Conservation (phyloP, 805 yeast species). For the Danielia reshetovae region DNA sequence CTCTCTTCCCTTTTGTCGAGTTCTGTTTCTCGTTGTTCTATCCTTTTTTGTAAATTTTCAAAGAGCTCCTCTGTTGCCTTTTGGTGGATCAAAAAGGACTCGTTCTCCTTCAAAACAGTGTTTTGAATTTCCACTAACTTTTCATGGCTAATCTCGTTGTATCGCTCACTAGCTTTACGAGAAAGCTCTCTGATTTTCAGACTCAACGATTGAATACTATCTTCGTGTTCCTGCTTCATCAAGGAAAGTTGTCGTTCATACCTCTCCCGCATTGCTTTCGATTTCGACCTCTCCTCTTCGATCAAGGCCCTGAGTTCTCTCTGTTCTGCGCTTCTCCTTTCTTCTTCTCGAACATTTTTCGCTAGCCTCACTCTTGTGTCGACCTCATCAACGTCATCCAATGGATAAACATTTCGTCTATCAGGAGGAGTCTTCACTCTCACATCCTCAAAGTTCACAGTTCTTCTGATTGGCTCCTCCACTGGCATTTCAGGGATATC, state of each 20-base stretch:
- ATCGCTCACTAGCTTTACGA: background rate
- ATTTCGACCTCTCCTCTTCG: background rate
- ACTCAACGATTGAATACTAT: slow-evolving; percentile 3
- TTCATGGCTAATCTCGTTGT: background rate
- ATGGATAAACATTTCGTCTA: background rate
- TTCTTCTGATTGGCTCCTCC: background rate
- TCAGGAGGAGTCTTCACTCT: background rate
- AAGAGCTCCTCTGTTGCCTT: background rate
- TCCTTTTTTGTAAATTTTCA: background rate
- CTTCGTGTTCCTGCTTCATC: slow-evolving; percentile 7
- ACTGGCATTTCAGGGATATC: background rate
- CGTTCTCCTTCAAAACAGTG: slow-evolving; percentile 1
- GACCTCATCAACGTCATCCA: slow-evolving; percentile 2
- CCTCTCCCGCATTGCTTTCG: slow-evolving; percentile 1
- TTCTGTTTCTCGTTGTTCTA: background rate
- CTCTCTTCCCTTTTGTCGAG: background rate
- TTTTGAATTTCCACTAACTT: background rate
- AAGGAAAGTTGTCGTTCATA: slow-evolving; percentile 10
- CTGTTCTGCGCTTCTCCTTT: background rate
- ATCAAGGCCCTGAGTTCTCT: background rate
- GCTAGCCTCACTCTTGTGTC: slow-evolving; percentile 1
- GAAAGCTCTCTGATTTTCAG: background rate
- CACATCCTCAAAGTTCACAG: background rate
- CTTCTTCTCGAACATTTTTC: background rate
- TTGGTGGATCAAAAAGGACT: slow-evolving; percentile 2